Evolutionary conservation across 208 protist genomes (phyloP), one percentile per base, ranked within the genome.

Genomic region (Naegleria gruberi): DNA sequence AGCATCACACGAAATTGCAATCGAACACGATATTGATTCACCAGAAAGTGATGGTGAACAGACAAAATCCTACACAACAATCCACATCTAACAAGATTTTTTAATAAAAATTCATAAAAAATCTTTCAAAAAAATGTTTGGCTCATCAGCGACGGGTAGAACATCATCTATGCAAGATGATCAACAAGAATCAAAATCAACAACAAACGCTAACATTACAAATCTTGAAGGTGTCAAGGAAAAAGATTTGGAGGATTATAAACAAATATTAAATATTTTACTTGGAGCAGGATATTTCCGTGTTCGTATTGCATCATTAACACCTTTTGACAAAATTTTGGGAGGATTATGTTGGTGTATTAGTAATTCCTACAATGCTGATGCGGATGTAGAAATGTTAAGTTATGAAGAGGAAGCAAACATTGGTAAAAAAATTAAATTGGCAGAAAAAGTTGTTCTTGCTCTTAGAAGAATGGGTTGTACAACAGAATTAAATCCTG

Each of bases 341-440:
- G 96, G 96, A 84, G 96, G 96, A 44, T 89, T 97, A 74, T 89
- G 93, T 10, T 97, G 96, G 96, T 92, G 90, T 74, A 96, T 97
- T 83, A 93, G 89, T 7, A 92, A 92, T 30, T 92, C 89, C 34
- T 65, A 65, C 12, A 94, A 95, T 87, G 90, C 95, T 23, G 92
- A 93, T 89, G 91, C 97, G 30, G 95, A 97, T 90, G 91, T 96
- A 23, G 96, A 97, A 90, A n/a, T 96, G 10, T 65, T 65, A 23
- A 85, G 94, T 41, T 97, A 97, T 82, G 90, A 93, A 74, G 95
- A 97, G 57, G 95, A 97, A 81, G 83, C 92, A 41, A 91, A 92
- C 43, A 94, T 97, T 74, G 89, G 94, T 42, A 89, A 97, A 84
- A 97, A 95, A 74, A 95, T 97, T 92, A 93, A 90, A 41, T 15